Evolutionary conservation across 2,329 filamentous ascomycete genomes (phyloP).

Genomic region (Stenocarpella maydis): DNA sequence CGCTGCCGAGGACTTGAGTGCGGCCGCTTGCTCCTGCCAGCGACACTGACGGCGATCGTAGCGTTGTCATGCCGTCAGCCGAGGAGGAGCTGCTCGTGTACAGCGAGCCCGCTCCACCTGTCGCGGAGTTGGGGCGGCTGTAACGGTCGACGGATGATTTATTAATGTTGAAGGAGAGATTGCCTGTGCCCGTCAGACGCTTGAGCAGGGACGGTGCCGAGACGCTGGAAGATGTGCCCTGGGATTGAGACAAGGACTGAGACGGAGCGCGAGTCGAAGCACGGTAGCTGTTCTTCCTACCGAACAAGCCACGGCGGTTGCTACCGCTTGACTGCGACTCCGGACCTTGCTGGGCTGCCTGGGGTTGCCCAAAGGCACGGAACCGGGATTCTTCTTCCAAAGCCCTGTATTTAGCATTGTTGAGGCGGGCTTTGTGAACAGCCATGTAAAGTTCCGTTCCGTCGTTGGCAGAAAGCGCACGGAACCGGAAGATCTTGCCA

Average conservation of each 20-base stretch:
- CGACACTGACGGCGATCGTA: conserved; percentile 66
- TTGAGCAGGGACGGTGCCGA: conserved; percentile 81
- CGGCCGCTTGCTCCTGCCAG: conserved; percentile 59
- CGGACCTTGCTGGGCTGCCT: conserved; percentile 58
- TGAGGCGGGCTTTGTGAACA: conserved; percentile 87
- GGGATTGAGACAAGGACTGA: conserved; percentile 72
- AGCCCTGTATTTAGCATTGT: conserved; percentile 87
- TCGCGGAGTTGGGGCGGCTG: conserved; percentile 58
- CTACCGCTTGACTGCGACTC: conserved; percentile 53
- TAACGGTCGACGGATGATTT: conserved; percentile 75
- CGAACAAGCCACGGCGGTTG: conserved; percentile 64
- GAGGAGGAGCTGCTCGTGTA: conserved; percentile 69
- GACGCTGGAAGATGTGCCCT: conserved; percentile 71
- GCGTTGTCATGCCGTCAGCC: conserved; percentile 55
- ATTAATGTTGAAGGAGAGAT: conserved; percentile 80
- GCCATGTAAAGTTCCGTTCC: conserved; percentile 84
- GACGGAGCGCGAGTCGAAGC: conserved; percentile 68
- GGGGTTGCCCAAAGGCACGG: conserved; percentile 73
- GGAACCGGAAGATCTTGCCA: conserved; percentile 85
- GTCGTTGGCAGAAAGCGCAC: conserved; percentile 78
- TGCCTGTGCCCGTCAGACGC: conserved; percentile 75
- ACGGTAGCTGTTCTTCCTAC: conserved; percentile 71
- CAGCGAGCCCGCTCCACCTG: conserved; percentile 62
- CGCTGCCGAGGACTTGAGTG: conserved; percentile 69
- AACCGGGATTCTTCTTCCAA: conserved; percentile 72